Evolutionary conservation across 192 early-diverging fungal genomes (phyloP).

Genomic region (Rhizophagus sp.): DNA sequence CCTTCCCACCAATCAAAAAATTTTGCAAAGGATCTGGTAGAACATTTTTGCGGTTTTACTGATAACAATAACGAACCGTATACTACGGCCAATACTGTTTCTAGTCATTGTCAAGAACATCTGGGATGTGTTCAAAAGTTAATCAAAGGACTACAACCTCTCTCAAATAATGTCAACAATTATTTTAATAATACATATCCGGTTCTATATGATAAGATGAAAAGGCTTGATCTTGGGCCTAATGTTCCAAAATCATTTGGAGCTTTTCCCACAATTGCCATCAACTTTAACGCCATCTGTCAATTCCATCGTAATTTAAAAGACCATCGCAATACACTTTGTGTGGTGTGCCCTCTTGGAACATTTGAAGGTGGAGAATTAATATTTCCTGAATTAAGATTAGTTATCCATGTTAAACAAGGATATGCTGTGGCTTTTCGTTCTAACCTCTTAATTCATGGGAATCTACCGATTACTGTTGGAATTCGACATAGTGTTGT

Average conservation of each 20-base stretch:
- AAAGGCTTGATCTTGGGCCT: slow-evolving; percentile 10
- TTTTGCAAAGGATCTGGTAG: no score
- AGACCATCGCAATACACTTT: slow-evolving; percentile 14
- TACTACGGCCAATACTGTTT: neutral
- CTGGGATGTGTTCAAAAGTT: slow-evolving; percentile 10
- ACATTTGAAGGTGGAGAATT: no score
- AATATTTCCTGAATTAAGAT: no score
- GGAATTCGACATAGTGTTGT: slow-evolving; percentile 21
- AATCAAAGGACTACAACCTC: slow-evolving; percentile 5
- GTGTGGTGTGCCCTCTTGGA: slow-evolving; percentile 11
- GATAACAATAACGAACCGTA: slow-evolving; percentile 11
- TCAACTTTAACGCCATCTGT: slow-evolving; percentile 20
- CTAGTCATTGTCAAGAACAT: neutral
- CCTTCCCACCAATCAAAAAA: no score
- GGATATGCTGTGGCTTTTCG: no score
- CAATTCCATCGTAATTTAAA: slow-evolving; percentile 26
- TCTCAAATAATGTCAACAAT: neutral
- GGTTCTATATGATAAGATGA: slow-evolving; percentile 15
- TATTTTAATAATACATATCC: slow-evolving; percentile 8
- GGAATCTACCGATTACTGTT: neutral
- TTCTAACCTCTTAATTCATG: neutral
- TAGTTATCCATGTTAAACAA: no score
- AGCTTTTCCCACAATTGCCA: slow-evolving; percentile 9
- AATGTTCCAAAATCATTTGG: slow-evolving; percentile 24
- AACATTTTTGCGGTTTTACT: neutral